Evolutionary conservation across 257 asterid species (phyloP).

Genomic region (Solanum bukasovii): DNA sequence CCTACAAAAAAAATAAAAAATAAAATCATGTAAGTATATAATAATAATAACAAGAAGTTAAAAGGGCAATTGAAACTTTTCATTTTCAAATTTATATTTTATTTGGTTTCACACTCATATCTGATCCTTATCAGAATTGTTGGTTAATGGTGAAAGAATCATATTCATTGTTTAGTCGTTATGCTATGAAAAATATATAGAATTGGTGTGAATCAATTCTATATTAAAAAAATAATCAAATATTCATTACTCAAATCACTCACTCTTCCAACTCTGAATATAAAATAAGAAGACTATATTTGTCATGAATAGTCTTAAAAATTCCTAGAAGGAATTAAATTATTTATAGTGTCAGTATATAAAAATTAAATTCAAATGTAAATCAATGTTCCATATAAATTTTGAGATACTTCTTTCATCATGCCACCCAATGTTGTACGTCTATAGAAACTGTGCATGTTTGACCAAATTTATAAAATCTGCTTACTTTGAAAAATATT

Average conservation of each 20-base stretch:
- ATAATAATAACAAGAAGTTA: not conserved
- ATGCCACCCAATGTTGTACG: not conserved
- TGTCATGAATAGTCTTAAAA: not conserved
- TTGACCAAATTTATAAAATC: not conserved
- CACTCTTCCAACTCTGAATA: not conserved
- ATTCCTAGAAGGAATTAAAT: not conserved
- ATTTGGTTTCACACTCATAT: not conserved
- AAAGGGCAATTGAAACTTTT: not conserved
- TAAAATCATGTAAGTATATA: not conserved
- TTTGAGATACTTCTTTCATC: not conserved
- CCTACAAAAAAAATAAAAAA: not conserved
- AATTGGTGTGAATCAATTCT: not conserved
- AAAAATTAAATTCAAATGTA: not conserved
- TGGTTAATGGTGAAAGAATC: fast-evolving
- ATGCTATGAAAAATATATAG: not conserved
- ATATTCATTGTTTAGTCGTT: not conserved
- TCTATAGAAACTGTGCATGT: not conserved
- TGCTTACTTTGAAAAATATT: not conserved
- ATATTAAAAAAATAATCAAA: not conserved
- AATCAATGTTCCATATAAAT: not conserved
- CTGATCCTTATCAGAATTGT: not conserved
- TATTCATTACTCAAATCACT: not conserved
- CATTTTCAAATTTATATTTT: not conserved
- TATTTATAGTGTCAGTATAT: not conserved
- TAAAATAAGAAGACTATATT: not conserved